phyloP scores from a whole-genome alignment of 2,329 filamentous ascomycete species.

The Passalora sequoiae region DNA sequence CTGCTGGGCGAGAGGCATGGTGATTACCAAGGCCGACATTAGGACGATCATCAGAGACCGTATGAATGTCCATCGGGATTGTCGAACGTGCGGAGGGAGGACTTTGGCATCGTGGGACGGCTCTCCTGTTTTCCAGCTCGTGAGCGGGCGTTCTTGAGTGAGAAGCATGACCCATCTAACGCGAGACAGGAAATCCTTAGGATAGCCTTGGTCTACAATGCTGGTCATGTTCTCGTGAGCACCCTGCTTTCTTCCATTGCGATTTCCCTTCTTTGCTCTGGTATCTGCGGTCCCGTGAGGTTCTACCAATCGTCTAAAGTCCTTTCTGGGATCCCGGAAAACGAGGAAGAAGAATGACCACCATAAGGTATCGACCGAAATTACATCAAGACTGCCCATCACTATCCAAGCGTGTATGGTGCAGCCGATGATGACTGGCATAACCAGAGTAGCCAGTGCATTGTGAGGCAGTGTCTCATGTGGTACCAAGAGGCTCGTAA shows the following conservation, averaged over 20 bases:
- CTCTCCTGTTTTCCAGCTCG: slow-evolving; percentile 26
- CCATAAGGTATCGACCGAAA: slow-evolving; percentile 27
- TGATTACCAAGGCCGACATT: slow-evolving; percentile 23
- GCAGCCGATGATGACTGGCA: slow-evolving; percentile 24
- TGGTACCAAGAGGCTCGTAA: slow-evolving; percentile 25
- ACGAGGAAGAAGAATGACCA: slow-evolving; percentile 25
- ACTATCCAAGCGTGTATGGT: slow-evolving; percentile 26
- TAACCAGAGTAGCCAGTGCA: slow-evolving; percentile 22
- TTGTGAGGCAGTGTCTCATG: slow-evolving; percentile 18
- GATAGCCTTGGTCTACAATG: slow-evolving; percentile 21
- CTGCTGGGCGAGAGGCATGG: slow-evolving; percentile 13
- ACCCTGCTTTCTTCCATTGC: not conserved
- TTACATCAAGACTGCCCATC: slow-evolving; percentile 30
- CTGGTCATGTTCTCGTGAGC: not conserved
- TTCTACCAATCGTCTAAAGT: slow-evolving; percentile 20
- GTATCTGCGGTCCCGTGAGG: too few species aligned
- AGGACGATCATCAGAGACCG: slow-evolving; percentile 26
- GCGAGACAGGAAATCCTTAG: slow-evolving; percentile 17
- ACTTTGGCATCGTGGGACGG: slow-evolving; percentile 25
- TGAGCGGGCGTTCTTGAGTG: slow-evolving; percentile 23
- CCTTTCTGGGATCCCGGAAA: slow-evolving; percentile 25
- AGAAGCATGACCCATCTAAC: slow-evolving; percentile 27
- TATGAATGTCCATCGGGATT: slow-evolving; percentile 18
- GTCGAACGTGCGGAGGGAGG: slow-evolving; percentile 21
- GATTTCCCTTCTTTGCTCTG: not conserved